These are phyloP conservation scores for Syncephalastrum racemosum DNA, from an alignment of 371 early-diverging fungal genomes.

Conservation along the genomic window DNA sequence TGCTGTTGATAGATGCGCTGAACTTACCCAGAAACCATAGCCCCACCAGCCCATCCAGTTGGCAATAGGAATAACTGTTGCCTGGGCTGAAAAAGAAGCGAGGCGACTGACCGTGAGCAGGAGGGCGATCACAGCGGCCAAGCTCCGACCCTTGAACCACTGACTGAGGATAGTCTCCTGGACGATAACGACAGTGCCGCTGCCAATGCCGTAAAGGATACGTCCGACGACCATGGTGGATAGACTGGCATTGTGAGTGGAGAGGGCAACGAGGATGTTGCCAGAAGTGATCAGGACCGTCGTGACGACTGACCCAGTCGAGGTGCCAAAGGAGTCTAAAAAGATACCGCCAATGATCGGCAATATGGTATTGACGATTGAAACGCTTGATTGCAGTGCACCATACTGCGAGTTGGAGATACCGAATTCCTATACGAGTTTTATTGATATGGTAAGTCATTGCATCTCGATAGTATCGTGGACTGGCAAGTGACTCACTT, in stretches of 20 bases:
- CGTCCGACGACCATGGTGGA: constrained; percentile 67
- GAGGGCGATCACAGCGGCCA: constrained; percentile 63
- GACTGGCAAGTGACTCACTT: constrained; percentile 33
- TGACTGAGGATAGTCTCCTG: constrained; percentile 73
- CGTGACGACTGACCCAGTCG: constrained; percentile 64
- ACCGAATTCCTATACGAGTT: constrained; percentile 57
- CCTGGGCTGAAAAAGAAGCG: constrained; percentile 65
- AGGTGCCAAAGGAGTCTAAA: constrained; percentile 70
- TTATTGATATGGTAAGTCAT: too few relatives aligned
- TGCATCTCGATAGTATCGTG: neutral
- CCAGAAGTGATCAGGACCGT: constrained; percentile 63
- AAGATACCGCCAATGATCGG: constrained; percentile 74
- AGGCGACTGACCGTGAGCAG: constrained; percentile 69
- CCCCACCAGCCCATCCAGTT: constrained; percentile 68
- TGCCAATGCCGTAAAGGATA: constrained; percentile 70
- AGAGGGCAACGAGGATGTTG: constrained; percentile 60
- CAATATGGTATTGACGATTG: constrained; percentile 69
- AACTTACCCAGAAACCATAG: constrained; percentile 67
- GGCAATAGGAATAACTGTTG: constrained; percentile 66
- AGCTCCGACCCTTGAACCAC: constrained; percentile 69
- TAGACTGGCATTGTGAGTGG: constrained; percentile 53
- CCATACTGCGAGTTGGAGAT: constrained; percentile 74
- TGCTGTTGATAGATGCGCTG: too few relatives aligned
- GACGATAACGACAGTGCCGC: constrained; percentile 68
- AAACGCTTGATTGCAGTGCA: constrained; percentile 67